Evolutionary conservation across 2,329 filamentous ascomycete genomes (phyloP).

Genomic region (Aspergillus persii): DNA sequence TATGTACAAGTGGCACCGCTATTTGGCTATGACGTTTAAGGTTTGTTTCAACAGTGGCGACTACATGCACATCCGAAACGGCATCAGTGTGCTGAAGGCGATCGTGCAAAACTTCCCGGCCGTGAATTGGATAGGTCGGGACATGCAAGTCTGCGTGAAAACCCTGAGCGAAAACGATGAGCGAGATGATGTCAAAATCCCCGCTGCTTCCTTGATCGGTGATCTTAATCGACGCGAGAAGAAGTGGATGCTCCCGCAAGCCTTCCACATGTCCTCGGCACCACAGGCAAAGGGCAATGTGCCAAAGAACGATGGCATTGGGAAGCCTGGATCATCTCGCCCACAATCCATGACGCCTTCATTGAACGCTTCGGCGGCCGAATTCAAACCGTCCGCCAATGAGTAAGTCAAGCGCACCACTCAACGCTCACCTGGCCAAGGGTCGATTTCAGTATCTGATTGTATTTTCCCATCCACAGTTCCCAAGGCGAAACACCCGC

Average conservation of each 20-base stretch:
- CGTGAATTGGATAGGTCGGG: slow-evolving; percentile 77
- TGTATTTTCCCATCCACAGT: slow-evolving; percentile 19
- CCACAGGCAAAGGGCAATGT: slow-evolving; percentile 14
- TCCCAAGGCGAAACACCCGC: slow-evolving; percentile 24
- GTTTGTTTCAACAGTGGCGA: slow-evolving; percentile 77
- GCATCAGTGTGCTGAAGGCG: slow-evolving; percentile 81
- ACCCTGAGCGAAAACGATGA: slow-evolving; percentile 44
- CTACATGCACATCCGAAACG: slow-evolving; percentile 98
- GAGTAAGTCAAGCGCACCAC: slow-evolving; percentile 33
- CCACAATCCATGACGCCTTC: slow-evolving; percentile 31
- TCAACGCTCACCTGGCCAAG: neutral
- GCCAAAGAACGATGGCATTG: slow-evolving; percentile 26
- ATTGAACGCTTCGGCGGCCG: slow-evolving; percentile 41
- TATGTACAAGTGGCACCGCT: slow-evolving; percentile 86
- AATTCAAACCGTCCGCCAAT: slow-evolving; percentile 38
- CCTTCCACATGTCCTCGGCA: slow-evolving; percentile 35
- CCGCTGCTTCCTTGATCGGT: slow-evolving; percentile 49
- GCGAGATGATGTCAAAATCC: slow-evolving; percentile 50
- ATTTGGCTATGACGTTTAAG: slow-evolving; percentile 75
- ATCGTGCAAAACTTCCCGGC: slow-evolving; percentile 81
- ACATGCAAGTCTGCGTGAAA: slow-evolving; percentile 44
- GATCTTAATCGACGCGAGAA: slow-evolving; percentile 49
- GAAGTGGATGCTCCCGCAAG: slow-evolving; percentile 49
- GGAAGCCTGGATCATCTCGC: slow-evolving; percentile 28
- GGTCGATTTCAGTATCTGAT: slow-evolving; percentile 19